Conservation (phyloP, 768 basidiomycete genomes). For the Pisolithus marmoratus region DNA sequence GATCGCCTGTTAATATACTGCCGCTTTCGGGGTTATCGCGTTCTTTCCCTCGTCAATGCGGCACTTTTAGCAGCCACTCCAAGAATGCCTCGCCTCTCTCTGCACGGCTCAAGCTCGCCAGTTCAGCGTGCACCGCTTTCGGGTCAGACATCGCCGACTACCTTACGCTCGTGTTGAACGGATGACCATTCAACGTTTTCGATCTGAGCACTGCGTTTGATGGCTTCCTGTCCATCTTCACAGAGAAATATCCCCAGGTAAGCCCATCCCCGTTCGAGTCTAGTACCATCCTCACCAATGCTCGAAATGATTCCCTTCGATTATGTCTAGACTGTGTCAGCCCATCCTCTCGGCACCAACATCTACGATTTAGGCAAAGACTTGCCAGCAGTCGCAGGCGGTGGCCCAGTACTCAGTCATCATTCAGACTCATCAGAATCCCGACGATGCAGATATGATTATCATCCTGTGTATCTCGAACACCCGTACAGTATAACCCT, state of each 20-base stretch:
- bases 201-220: slow-evolving; percentile 48
- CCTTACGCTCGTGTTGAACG: slow-evolving; percentile 58
- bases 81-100: too few species aligned
- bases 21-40: too few species aligned
- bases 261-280: too few species aligned
- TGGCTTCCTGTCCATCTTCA: slow-evolving; percentile 61
- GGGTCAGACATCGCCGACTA: slow-evolving; percentile 49
- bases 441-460: slow-evolving; percentile 74
- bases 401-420: slow-evolving; percentile 48
- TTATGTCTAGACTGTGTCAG: slow-evolving; percentile 47
- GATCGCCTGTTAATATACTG: too few species aligned
- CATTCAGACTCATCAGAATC: slow-evolving; percentile 61
- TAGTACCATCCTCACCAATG: too few species aligned
- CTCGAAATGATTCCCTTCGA: slow-evolving; percentile 51
- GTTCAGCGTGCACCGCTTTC: slow-evolving; percentile 55
- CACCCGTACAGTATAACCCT: slow-evolving; percentile 56
- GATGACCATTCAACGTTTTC: slow-evolving; percentile 44
- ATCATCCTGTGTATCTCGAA: slow-evolving; percentile 67
- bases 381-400: slow-evolving; percentile 48
- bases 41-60: too few species aligned
- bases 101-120: slow-evolving; percentile 52
- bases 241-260: too few species aligned
- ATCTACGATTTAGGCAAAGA: slow-evolving; percentile 77
- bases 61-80: too few species aligned
- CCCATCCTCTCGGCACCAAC: slow-evolving; percentile 60